phyloP scores from a whole-genome alignment of 352 stramenopile species.

The Salisapilia sapeloensis region DNA sequence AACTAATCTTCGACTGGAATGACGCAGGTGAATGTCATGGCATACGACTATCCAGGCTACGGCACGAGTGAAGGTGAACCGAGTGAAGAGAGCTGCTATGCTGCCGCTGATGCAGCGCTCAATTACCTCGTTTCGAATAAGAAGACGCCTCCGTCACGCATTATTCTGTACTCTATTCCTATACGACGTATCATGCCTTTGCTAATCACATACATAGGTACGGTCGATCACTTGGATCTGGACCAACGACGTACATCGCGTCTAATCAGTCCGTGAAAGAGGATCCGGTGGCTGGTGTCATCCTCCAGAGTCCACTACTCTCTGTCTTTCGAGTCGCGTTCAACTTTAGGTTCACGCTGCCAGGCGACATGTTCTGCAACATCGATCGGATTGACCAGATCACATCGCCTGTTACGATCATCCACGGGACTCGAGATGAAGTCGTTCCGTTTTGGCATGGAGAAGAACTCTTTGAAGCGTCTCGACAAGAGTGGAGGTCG shows the following conservation, averaged over 20 bases:
- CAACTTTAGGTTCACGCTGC: conserved; percentile 96
- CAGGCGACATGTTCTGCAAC: conserved; percentile 96
- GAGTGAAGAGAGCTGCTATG: conserved; percentile 89
- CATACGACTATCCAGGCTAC: conserved; percentile 96
- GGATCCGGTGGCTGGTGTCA: conserved; percentile 87
- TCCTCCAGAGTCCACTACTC: conserved; percentile 92
- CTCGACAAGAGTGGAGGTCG: conserved; percentile 84
- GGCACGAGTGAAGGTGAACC: conserved; percentile 88
- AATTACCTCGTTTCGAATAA: conserved; percentile 88
- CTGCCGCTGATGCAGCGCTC: conserved; percentile 92
- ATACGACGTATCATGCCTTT: too few relatives aligned
- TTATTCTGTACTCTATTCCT: conserved; percentile 84
- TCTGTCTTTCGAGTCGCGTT: conserved; percentile 96
- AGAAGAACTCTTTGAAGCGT: conserved; percentile 85
- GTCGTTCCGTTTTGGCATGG: conserved; percentile 98
- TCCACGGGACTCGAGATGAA: conserved; percentile 97
- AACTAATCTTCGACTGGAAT: conserved; percentile 2
- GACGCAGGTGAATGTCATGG: conserved; percentile 69
- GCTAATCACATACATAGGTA: conserved; percentile 23
- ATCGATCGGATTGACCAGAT: conserved; percentile 87
- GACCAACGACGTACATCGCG: conserved; percentile 93
- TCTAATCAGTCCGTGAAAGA: conserved; percentile 82
- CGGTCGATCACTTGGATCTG: conserved; percentile 82
- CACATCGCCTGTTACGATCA: conserved; percentile 92
- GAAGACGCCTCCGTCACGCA: conserved; percentile 81